Percentiles rank a stretch among this genome's conserved stretches.
phyloP scores from a whole-genome alignment of 148 eudicot genomes.

The Dianthus caryophyllus region DNA sequence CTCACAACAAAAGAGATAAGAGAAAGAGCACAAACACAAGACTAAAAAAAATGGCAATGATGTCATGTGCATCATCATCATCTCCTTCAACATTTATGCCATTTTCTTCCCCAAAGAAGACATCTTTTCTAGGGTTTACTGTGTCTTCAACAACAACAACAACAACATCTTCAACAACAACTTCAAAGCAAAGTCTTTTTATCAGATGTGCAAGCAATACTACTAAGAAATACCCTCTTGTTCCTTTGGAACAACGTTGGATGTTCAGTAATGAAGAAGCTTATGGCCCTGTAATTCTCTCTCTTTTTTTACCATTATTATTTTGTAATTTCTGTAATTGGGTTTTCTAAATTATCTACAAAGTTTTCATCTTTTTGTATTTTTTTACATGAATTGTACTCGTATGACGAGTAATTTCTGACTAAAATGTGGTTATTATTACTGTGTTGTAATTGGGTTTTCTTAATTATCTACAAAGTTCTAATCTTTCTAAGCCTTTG shows the following conservation, averaged over 20 bases:
- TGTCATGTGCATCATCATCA: slow-evolving; percentile 39
- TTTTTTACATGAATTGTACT: no score
- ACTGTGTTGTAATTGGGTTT: slow-evolving; percentile 1
- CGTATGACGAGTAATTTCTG: no score
- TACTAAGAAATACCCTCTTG: slow-evolving; percentile 20
- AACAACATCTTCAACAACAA: background rate
- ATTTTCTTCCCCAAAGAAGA: slow-evolving; percentile 19
- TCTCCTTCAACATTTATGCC: slow-evolving; percentile 29
- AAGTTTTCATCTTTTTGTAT: background rate
- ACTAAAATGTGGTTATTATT: no score
- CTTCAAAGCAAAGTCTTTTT: slow-evolving; percentile 16
- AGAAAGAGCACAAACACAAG: background rate
- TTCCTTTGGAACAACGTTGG: slow-evolving; percentile 76
- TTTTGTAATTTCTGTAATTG: no score
- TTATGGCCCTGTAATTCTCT: slow-evolving; percentile 51
- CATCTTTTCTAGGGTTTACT: slow-evolving; percentile 45
- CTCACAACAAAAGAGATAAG: background rate
- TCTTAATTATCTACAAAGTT: background rate
- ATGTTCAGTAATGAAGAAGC: slow-evolving; percentile 62
- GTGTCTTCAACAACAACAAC: slow-evolving; percentile 22
- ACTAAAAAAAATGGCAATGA: slow-evolving; percentile 38
- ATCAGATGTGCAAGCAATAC: slow-evolving; percentile 38
- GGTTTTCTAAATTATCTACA: no score
- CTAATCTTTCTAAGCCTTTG: background rate
- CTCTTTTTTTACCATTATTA: background rate